Percentiles rank a stretch among this genome's conserved stretches.
These are phyloP conservation scores for Rhodosporidiobolus sp. DNA, from an alignment of 768 basidiomycete genomes.

Conservation along the genomic window DNA sequence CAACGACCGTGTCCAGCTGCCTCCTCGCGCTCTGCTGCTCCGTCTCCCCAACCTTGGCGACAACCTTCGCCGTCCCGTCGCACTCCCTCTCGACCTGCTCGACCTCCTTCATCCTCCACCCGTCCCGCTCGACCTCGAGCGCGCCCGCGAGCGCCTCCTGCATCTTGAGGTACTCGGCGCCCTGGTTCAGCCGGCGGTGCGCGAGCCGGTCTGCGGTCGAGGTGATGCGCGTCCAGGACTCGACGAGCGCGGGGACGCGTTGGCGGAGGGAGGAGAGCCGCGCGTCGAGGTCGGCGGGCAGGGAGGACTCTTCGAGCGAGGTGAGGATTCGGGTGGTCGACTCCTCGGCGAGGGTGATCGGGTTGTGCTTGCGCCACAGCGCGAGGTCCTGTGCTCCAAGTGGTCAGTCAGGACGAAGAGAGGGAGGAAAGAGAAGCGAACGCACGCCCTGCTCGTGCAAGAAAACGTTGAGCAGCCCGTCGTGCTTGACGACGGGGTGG, in stretches of 20 bases:
- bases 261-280: constrained; percentile 63
- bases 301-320: constrained; percentile 67
- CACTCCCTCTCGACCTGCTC: constrained; percentile 8
- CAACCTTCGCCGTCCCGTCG: constrained; percentile 54
- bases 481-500: constrained; percentile 74
- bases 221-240: constrained; percentile 88
- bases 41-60: constrained; percentile 43
- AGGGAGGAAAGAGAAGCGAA: neutral
- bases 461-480: constrained; percentile 35
- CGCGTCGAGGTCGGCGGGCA: constrained; percentile 87
- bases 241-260: constrained; percentile 60
- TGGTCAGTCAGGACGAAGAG: neutral
- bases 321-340: constrained; percentile 54
- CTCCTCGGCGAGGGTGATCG: constrained; percentile 80
- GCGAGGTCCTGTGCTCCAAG: constrained; percentile 63
- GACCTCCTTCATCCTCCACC: constrained; percentile 23
- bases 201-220: constrained; percentile 80
- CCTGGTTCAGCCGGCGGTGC: constrained; percentile 84
- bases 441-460: constrained; percentile 28
- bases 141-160: constrained; percentile 71
- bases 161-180: constrained; percentile 63
- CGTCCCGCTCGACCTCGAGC: constrained; percentile 6
- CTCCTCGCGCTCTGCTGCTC: constrained; percentile 46
- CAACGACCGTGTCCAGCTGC: constrained; percentile 39
- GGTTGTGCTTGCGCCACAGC: constrained; percentile 74